Percentiles rank a stretch among this genome's conserved stretches.
These are phyloP conservation scores for Saturnispora ahearnii DNA, from an alignment of 805 yeast species.

Conservation along the genomic window DNA sequence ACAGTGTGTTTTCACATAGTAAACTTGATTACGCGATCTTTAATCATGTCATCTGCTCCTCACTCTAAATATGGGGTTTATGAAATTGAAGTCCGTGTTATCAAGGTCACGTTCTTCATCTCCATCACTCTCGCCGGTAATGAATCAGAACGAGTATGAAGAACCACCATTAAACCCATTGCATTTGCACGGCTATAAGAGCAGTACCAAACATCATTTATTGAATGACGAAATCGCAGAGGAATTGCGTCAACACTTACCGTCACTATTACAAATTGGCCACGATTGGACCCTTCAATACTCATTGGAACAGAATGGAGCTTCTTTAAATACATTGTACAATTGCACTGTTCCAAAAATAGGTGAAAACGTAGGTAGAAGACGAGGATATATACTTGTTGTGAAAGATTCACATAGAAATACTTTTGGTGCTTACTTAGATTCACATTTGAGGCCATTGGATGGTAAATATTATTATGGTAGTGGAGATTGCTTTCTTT, in stretches of 20 bases:
- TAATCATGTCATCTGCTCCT: neutral
- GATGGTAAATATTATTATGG: constrained; percentile 77
- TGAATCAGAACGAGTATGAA: neutral
- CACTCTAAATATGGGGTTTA: neutral
- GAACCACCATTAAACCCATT: constrained; percentile 47
- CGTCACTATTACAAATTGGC: constrained; percentile 68
- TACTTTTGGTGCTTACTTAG: constrained; percentile 70
- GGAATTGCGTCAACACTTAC: constrained; percentile 64
- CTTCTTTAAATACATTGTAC: constrained; percentile 75
- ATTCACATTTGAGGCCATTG: constrained; percentile 62
- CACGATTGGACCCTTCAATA: constrained; percentile 72
- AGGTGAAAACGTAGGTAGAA: constrained; percentile 26
- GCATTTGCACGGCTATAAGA: constrained; percentile 49
- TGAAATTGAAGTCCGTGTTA: constrained; percentile 4
- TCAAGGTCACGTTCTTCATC: constrained; percentile 4
- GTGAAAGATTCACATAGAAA: constrained; percentile 56
- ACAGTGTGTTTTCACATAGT: neutral
- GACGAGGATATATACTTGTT: constrained; percentile 63
- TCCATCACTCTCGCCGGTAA: neutral
- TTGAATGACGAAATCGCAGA: constrained; percentile 54
- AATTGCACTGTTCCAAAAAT: constrained; percentile 39
- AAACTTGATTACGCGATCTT: neutral
- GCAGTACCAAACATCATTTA: constrained; percentile 48
- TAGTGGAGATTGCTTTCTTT: constrained; percentile 89
- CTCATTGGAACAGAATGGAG: constrained; percentile 88